Conservation (phyloP, 805 yeast species). For the Wickerhamiella sergipiensis region DNA sequence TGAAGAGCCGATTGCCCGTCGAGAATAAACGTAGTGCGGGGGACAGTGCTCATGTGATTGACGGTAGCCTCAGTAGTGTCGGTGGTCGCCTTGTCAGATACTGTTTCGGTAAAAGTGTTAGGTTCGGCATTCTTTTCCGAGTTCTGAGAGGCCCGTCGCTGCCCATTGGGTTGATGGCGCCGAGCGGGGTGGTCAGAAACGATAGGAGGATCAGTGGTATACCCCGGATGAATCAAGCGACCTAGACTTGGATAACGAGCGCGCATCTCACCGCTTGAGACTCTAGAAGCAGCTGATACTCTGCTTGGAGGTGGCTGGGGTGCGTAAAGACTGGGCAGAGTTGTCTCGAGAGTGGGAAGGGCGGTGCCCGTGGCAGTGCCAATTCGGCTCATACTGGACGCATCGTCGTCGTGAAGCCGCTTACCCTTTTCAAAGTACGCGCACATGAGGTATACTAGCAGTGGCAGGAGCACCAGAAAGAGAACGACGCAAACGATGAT, state of each 20-base stretch:
- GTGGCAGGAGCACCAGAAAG: background rate
- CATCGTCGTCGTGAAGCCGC: background rate
- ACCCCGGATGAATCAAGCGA: too few relatives aligned
- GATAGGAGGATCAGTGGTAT: too few relatives aligned
- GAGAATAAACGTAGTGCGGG: background rate
- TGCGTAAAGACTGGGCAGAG: background rate
- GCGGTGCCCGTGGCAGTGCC: background rate
- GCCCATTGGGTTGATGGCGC: too few relatives aligned
- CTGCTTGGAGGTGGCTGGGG: background rate
- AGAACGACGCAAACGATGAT: background rate
- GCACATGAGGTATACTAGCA: background rate
- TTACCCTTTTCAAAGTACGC: background rate
- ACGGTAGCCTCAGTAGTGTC: too few relatives aligned
- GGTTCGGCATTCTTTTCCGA: too few relatives aligned
- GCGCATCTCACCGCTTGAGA: too few relatives aligned
- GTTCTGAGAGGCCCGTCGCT: too few relatives aligned
- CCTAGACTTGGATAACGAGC: too few relatives aligned
- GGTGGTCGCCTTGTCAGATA: too few relatives aligned
- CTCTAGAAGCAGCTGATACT: background rate
- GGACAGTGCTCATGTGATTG: background rate
- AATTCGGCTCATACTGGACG: background rate
- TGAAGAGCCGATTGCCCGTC: background rate
- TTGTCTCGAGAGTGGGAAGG: background rate
- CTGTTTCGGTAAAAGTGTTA: too few relatives aligned
- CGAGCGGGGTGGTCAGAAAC: too few relatives aligned